Percentiles rank a stretch among this genome's conserved stretches.
Conservation (phyloP, 2,329 filamentous ascomycete species). For the Phialophora chinensis region DNA sequence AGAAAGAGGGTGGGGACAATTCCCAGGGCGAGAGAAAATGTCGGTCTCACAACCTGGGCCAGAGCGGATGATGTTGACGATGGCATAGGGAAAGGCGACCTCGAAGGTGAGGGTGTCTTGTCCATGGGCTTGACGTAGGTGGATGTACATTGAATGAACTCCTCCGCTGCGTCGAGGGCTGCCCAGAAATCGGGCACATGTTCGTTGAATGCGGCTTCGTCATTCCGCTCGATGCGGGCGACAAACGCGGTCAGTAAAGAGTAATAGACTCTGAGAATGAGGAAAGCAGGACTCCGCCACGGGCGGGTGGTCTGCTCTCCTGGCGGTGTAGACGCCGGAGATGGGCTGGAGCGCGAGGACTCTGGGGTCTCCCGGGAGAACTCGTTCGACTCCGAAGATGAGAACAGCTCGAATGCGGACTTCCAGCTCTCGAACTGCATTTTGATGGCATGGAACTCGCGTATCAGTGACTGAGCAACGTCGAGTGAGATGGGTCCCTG, state of each 20-base stretch:
- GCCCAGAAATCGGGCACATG: slow-evolving; percentile 22
- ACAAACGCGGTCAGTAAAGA: slow-evolving; percentile 20
- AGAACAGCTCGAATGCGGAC: slow-evolving; percentile 11
- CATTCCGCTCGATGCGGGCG: slow-evolving; percentile 16
- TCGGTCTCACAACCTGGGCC: slow-evolving; percentile 16
- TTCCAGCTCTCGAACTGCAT: slow-evolving; percentile 12
- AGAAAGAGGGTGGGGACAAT: slow-evolving; percentile 70
- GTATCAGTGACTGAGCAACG: slow-evolving; percentile 1
- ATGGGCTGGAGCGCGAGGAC: slow-evolving; percentile 3
- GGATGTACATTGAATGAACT: slow-evolving; percentile 25
- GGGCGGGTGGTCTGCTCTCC: neutral
- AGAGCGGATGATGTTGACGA: neutral
- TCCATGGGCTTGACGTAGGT: slow-evolving; percentile 8
- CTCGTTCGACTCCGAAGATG: slow-evolving; percentile 11
- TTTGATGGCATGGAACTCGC: slow-evolving; percentile 19
- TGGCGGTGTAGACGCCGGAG: slow-evolving; percentile 4
- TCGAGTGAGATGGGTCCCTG: slow-evolving; percentile 14
- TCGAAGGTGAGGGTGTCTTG: neutral
- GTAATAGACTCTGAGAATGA: slow-evolving; percentile 19
- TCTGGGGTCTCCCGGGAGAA: slow-evolving; percentile 15
- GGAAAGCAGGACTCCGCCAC: slow-evolving; percentile 11
- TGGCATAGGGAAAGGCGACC: neutral
- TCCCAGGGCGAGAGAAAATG: slow-evolving; percentile 68
- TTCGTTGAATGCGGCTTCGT: slow-evolving; percentile 21
- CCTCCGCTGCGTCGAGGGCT: slow-evolving; percentile 21